Evolutionary conservation across 192 early-diverging fungal species (phyloP), one percentile per base, ranked within the genome.

Genomic region (Haplosporangium gracile): DNA sequence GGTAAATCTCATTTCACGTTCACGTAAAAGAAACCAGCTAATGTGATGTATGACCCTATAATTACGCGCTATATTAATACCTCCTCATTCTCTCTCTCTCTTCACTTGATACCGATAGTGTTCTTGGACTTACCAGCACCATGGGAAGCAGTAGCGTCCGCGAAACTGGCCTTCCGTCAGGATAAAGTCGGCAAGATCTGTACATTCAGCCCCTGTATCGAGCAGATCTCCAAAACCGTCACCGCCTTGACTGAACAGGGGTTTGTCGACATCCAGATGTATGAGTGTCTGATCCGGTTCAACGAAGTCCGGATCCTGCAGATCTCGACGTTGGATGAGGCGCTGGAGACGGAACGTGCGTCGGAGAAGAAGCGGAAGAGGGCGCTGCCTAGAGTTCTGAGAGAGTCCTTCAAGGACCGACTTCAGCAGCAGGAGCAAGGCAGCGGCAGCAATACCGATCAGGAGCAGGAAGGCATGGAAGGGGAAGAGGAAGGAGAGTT

Each of bases 41-140:
- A 57, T 57, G 0, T 4, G 15, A 2, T 18, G 11, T 18, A 2
- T 18, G 11, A 49, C 15, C 42, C 39, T 36, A 34, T 42, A 70
- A 71, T 38, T 42, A 42, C 40, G 40, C 38, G n/a, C 47, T 11
- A 45, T 43, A 51, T 10, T 40, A 73, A 42, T 8, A 43, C 36
- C 32, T 34, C 38, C 36, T 29, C 43, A 36, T 34, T 38, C 36
- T 29, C 36, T 29, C 4, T 34, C 0, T 43, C 40, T 22, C 32
- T 16, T 16, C 79, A 34, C 34, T 70, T 75, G 26, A 8, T 43
- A n/a, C 38, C 42, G 26, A 49, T 83, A 82, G 97, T 97, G n/a
- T 99, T 99, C 81, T 88, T 99, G 71, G 98, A 99, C 90, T 88
- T 99, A 70, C 98, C 98, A 24, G 93, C 97, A n/a, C 98, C 98